Base-by-base conservation (phyloP, 306 rosid species). In the Quercus glauca region DNA sequence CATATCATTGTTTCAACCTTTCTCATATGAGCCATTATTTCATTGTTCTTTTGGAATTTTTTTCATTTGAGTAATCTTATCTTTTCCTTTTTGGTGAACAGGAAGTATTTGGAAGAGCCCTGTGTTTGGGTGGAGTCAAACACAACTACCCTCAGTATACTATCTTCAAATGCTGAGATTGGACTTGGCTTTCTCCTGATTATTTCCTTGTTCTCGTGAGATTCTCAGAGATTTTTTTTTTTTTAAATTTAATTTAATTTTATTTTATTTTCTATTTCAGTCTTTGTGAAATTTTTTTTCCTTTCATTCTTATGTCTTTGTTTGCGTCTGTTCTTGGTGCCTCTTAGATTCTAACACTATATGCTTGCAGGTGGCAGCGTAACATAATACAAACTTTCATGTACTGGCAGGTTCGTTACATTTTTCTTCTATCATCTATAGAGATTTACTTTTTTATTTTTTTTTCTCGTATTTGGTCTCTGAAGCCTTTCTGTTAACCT, bases 61-160 rank as follows among this genome's bases (percentile, higher is more conserved):
- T 10, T 23, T 77, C 25, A 72, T n/a, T 3, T 20, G 12, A 52
- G 15, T 55, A 21, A 52, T 25, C 26, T 52, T 51, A 23, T 28
- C 3, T 55, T 43, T 70, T 20, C 64, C 76, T 59, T 51, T 79
- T 67, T 52, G 25, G 67, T 64, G 65, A 52, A 78, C 80, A 94
- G 99, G 95, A 94, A 87, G 88, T 94, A 94, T 87, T 79, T 94
- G 88, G 99, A 92, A 86, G 97, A 87, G 76, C 90, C 89, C 23
- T 92, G 99, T 61, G 92, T 94, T 60, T 94, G 99, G 99, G 97
- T 92, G 71, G 99, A 94, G 85, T 90, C 97, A 80, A 94, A 94
- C 79, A 85, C 83, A 53, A 80, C 94, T 9, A 94, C 97, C 73
- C 95, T 95, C 73, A 83, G 80, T 83, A 95, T 95, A 76, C 87